phyloP scores from a whole-genome alignment of 1,284 basidiomycete species.

The Lignosus rhinocerotis region DNA sequence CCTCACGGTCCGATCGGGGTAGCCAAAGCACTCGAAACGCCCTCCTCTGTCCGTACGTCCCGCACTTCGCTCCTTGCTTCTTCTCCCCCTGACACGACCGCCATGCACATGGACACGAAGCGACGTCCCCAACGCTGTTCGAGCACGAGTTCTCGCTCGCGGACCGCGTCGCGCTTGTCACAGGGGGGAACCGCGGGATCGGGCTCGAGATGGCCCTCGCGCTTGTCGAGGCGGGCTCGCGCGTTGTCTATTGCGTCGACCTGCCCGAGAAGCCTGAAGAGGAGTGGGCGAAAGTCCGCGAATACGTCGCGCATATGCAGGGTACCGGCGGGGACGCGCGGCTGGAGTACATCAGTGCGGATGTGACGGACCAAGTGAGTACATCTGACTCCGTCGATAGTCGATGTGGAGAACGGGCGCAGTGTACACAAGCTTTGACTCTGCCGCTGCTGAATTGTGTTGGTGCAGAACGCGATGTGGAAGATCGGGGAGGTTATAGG shows the following conservation, averaged over 20 bases:
- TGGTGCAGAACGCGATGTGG: conserved; percentile 45
- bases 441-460: neutral
- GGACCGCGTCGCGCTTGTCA: conserved; percentile 76
- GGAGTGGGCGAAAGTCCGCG: conserved; percentile 61
- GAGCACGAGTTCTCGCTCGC: conserved; percentile 71
- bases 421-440: neutral
- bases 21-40: conserved; percentile 52
- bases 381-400: too few species aligned
- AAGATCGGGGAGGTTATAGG: conserved; percentile 57
- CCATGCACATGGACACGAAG: neutral
- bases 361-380: conserved; percentile 59
- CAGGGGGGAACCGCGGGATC: conserved; percentile 78
- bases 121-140: conserved; percentile 41
- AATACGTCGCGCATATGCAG: conserved; percentile 48
- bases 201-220: conserved; percentile 82
- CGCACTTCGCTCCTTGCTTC: too few species aligned
- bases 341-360: conserved; percentile 65
- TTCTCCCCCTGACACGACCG: neutral
- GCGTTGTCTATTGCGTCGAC: conserved; percentile 77
- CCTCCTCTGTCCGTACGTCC: conserved; percentile 4
- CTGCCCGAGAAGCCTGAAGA: conserved; percentile 62
- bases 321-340: conserved; percentile 40
- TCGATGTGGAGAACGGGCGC: too few species aligned
- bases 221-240: conserved; percentile 75
- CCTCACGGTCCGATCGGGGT: conserved; percentile 58